phyloP scores from a whole-genome alignment of 306 rosid species.

The Boehmeria nivea region DNA sequence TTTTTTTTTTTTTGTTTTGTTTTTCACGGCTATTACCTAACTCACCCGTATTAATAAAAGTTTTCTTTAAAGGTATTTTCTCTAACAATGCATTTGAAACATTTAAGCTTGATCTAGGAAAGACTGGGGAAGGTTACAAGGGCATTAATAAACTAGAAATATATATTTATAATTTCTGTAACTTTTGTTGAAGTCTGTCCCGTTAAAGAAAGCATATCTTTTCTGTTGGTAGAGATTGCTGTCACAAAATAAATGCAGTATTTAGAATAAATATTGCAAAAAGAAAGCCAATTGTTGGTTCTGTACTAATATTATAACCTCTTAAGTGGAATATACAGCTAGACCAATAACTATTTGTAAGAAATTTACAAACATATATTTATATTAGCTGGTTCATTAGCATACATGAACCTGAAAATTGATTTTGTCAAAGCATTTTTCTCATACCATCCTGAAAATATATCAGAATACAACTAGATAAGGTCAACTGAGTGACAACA shows the following conservation, averaged over 20 bases:
- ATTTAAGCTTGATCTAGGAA: background rate
- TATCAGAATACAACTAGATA: constrained; percentile 4
- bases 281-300: background rate
- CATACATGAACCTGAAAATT: background rate
- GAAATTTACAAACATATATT: constrained; percentile 8
- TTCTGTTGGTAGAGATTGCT: background rate
- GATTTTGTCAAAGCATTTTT: background rate
- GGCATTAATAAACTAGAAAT: background rate
- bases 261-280: background rate
- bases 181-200: background rate
- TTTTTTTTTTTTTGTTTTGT: too few relatives aligned
- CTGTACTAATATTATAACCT: background rate
- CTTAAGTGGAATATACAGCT: constrained; percentile 10
- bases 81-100: background rate
- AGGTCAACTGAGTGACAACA: constrained; percentile 4
- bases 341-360: background rate
- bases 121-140: background rate
- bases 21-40: too few relatives aligned
- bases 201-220: too few relatives aligned
- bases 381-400: background rate
- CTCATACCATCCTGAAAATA: constrained; percentile 5
- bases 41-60: too few relatives aligned
- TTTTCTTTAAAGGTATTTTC: too few relatives aligned
- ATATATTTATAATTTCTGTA: background rate
- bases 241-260: background rate